Conservation (phyloP, 2,329 filamentous ascomycete genomes). For the Salinomyces thailandicus region DNA sequence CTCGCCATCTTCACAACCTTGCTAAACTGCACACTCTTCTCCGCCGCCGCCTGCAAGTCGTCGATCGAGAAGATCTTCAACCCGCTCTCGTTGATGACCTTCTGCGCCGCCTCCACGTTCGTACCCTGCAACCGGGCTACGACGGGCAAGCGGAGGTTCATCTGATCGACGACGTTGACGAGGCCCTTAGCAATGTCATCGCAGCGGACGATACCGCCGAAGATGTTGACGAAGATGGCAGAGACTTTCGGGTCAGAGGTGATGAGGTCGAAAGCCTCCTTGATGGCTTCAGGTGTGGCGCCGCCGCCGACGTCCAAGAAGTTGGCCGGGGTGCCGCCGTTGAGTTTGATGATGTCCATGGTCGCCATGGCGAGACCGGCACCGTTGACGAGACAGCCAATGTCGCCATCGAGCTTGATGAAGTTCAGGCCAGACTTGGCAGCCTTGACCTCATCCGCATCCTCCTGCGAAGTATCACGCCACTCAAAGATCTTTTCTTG, state of each 20-base stretch:
- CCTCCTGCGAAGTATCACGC: constrained; percentile 92
- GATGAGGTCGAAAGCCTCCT: constrained; percentile 96
- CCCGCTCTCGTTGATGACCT: constrained; percentile 88
- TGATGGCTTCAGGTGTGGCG: constrained; percentile 92
- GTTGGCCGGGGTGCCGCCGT: constrained; percentile 91
- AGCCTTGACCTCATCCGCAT: constrained; percentile 93
- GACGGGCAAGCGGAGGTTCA: constrained; percentile 94
- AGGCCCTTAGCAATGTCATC: constrained; percentile 94
- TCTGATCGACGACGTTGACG: constrained; percentile 85
- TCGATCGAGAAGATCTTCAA: constrained; percentile 99
- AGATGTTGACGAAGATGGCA: constrained; percentile 99
- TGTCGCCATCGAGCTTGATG: constrained; percentile 99
- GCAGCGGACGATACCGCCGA: constrained; percentile 95
- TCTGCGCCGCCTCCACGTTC: constrained; percentile 91
- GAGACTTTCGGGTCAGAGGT: constrained; percentile 97
- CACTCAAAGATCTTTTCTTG: constrained; percentile 92
- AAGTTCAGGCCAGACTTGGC: constrained; percentile 93
- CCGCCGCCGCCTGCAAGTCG: constrained; percentile 90
- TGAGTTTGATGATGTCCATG: constrained; percentile 99
- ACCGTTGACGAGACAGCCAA: constrained; percentile 97
- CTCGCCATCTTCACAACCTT: constrained; percentile 99
- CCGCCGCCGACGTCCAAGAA: constrained; percentile 98
- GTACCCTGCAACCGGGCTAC: constrained; percentile 96
- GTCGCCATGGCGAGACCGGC: constrained; percentile 99
- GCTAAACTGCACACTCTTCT: constrained; percentile 97